Percentiles rank a stretch among this genome's conserved stretches.
phyloP scores from a whole-genome alignment of 176 grass and related monocot genomes.

The Raddia distichophylla region DNA sequence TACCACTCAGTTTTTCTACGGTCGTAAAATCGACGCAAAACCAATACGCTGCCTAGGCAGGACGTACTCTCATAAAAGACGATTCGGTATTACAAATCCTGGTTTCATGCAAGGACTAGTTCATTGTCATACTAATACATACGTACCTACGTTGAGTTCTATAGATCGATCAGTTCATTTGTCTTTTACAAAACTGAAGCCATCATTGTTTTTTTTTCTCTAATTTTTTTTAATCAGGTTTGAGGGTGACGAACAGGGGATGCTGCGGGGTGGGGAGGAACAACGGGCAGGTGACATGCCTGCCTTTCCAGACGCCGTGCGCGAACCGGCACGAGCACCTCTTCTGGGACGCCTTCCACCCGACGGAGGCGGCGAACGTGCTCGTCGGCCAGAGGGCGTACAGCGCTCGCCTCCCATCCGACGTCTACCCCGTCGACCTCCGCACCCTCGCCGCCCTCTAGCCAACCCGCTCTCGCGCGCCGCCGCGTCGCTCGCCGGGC shows the following conservation, averaged over 20 bases:
- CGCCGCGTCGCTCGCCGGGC: no score
- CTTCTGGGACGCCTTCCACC: constrained; percentile 99
- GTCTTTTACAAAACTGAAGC: no score
- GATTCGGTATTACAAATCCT: no score
- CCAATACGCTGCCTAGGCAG: no score
- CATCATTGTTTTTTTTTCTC: no score
- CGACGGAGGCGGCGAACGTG: constrained; percentile 74
- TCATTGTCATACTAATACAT: no score
- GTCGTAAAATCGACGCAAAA: no score
- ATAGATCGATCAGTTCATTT: no score
- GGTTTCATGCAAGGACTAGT: no score
- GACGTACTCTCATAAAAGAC: no score
- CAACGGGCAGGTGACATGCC: constrained; percentile 94
- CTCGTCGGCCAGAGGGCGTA: constrained; percentile 67
- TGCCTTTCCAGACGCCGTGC: constrained; percentile 80
- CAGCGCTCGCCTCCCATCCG: constrained; percentile 54
- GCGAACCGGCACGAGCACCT: constrained; percentile 69
- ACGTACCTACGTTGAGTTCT: no score
- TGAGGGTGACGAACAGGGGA: constrained; percentile 65
- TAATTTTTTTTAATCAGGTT: constrained; percentile 39
- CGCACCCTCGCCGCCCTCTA: constrained; percentile 52
- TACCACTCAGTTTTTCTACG: no score
- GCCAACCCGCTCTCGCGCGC: neutral
- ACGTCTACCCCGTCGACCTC: constrained; percentile 76
- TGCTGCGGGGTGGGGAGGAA: constrained; percentile 93